Conservation (phyloP, 371 early-diverging fungal genomes). For the Blastocladiella emersonii region DNA sequence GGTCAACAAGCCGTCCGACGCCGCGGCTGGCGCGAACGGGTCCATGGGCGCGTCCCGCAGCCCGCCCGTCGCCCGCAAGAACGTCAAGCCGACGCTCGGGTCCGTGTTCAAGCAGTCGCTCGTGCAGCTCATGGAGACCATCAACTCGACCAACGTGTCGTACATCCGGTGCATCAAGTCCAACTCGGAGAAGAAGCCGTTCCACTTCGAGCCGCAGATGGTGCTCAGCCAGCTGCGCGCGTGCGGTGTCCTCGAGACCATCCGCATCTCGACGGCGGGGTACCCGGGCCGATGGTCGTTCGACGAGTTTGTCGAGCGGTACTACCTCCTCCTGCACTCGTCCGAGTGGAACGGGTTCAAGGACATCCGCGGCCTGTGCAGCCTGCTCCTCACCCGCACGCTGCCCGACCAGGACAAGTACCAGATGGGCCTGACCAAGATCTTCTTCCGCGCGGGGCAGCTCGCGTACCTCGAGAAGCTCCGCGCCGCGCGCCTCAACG, state of each 20-base stretch:
- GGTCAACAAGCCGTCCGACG: conserved; percentile 3
- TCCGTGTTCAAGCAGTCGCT: conserved; percentile 75
- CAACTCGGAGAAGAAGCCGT: conserved; percentile 79
- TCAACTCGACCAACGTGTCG: conserved; percentile 79
- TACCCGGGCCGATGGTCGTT: conserved; percentile 90
- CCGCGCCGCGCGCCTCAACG: conserved; percentile 63
- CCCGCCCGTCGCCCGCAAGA: conserved; percentile 4
- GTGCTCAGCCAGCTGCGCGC: conserved; percentile 93
- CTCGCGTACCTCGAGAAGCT: conserved; percentile 82
- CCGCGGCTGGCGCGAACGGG: background rate
- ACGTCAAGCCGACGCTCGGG: conserved; percentile 73
- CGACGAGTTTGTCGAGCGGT: conserved; percentile 86
- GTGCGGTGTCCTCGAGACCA: conserved; percentile 99
- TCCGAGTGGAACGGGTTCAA: conserved; percentile 40
- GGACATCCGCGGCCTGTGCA: conserved; percentile 39
- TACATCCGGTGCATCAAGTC: conserved; percentile 98
- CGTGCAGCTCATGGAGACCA: conserved; percentile 83
- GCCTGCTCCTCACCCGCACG: conserved; percentile 46
- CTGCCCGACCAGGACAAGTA: conserved; percentile 71
- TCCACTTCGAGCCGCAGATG: conserved; percentile 80
- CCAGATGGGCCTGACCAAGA: conserved; percentile 92
- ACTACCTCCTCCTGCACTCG: conserved; percentile 69
- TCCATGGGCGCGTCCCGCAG: background rate
- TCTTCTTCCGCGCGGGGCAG: conserved; percentile 98
- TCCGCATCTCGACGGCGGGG: conserved; percentile 96